These are phyloP conservation scores for Cystobasidium slooffiae DNA, from an alignment of 1,284 basidiomycete species.

Conservation along the genomic window DNA sequence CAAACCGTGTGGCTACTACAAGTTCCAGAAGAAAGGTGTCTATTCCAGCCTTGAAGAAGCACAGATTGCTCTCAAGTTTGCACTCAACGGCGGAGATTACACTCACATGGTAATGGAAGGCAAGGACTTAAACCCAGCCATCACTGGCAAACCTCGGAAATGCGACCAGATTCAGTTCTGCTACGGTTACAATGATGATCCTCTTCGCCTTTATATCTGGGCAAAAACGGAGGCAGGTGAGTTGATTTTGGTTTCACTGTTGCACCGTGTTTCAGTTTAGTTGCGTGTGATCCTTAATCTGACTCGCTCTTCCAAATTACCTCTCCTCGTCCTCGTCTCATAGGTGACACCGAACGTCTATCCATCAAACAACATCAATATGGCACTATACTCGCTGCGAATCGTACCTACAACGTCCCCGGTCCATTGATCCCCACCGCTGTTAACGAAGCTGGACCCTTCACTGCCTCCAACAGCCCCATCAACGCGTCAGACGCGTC, in stretches of 20 bases:
- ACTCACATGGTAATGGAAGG: constrained; percentile 5
- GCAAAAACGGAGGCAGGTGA: constrained; percentile 3
- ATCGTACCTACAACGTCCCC: too few relatives aligned
- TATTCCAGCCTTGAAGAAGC: constrained; percentile 10
- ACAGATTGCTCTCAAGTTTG: constrained; percentile 12
- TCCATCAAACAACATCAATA: constrained; percentile 1
- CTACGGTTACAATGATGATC: constrained; percentile 5
- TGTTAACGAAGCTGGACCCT: too few relatives aligned
- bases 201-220: constrained; percentile 13
- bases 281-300: too few relatives aligned
- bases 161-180: background rate
- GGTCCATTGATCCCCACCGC: too few relatives aligned
- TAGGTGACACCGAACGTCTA: constrained; percentile 1
- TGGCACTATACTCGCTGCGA: background rate
- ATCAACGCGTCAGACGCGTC: too few relatives aligned
- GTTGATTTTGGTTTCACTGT: background rate
- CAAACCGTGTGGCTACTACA: constrained; percentile 5
- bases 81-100: constrained; percentile 11
- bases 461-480: too few relatives aligned
- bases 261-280: background rate
- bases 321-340: background rate
- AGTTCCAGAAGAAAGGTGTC: constrained; percentile 3
- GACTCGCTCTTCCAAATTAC: background rate
- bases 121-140: background rate
- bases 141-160: background rate